Conservation (phyloP, 352 stramenopile genomes). For the Globisporangium uncinulatum region DNA sequence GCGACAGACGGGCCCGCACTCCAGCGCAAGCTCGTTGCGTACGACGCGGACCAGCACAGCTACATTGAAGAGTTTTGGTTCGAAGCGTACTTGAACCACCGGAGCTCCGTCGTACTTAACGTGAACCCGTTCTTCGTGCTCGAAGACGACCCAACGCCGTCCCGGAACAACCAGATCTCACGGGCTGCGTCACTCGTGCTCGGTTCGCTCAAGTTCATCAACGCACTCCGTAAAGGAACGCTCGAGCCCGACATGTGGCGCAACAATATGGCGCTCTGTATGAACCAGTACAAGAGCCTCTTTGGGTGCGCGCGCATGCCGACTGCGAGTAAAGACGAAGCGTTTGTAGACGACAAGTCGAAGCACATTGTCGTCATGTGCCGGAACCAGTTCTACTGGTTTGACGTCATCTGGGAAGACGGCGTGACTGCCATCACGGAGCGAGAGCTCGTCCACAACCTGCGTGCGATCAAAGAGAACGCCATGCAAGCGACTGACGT, state of each 20-base stretch:
- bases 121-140: constrained; percentile 97
- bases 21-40: constrained; percentile 63
- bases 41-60: constrained; percentile 67
- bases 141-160: constrained; percentile 86
- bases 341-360: constrained; percentile 75
- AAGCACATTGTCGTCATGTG: constrained; percentile 93
- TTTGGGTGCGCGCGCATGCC: constrained; percentile 89
- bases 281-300: constrained; percentile 94
- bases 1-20: constrained; percentile 61
- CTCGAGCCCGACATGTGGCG: constrained; percentile 90
- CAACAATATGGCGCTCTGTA: constrained; percentile 87
- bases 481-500: constrained; percentile 58
- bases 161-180: constrained; percentile 86
- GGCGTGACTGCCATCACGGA: constrained; percentile 86
- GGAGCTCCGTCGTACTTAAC: constrained; percentile 92
- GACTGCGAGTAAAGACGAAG: constrained; percentile 56
- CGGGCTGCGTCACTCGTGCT: constrained; percentile 89
- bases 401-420: constrained; percentile 89
- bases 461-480: constrained; percentile 88
- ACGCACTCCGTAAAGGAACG: constrained; percentile 83
- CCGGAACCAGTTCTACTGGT: constrained; percentile 95
- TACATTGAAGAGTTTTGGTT: constrained; percentile 95
- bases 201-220: constrained; percentile 90
- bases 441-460: constrained; percentile 87
- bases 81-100: constrained; percentile 92